A percentile compares a stretch with the other conserved stretches of the same genome.
Evolutionary conservation across 371 early-diverging fungal species (phyloP).

Genomic region (Actinomortierella wolfii): DNA sequence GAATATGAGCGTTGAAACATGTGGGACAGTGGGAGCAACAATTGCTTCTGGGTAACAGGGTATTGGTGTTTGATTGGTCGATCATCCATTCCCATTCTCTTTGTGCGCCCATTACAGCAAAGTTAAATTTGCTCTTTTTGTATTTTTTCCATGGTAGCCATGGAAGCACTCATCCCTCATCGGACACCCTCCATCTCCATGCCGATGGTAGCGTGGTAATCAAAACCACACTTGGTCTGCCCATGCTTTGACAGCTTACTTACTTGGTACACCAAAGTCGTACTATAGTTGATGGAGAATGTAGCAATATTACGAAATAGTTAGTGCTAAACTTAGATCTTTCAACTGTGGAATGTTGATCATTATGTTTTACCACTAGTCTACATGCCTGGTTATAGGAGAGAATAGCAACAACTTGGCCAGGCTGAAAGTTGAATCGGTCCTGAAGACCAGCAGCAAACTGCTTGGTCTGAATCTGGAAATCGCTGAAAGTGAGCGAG

Average conservation of each 20-base stretch:
- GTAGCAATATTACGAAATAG: neutral
- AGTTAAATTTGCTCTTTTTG: too few relatives aligned
- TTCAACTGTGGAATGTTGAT: slow-evolving; percentile 4
- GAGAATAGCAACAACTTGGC: slow-evolving; percentile 71
- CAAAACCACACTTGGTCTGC: too few relatives aligned
- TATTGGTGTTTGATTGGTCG: slow-evolving; percentile 15
- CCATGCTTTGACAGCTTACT: too few relatives aligned
- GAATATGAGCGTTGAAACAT: too few relatives aligned
- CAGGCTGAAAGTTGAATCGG: slow-evolving; percentile 53
- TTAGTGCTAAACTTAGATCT: neutral
- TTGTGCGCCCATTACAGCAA: too few relatives aligned
- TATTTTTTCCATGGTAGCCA: too few relatives aligned
- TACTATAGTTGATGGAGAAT: slow-evolving; percentile 10
- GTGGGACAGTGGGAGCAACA: neutral
- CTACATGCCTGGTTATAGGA: slow-evolving; percentile 81
- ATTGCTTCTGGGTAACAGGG: slow-evolving; percentile 20
- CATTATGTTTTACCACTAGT: too few relatives aligned
- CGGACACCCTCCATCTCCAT: too few relatives aligned
- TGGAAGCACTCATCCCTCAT: too few relatives aligned
- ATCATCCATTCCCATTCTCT: slow-evolving; percentile 15
- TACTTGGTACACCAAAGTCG: slow-evolving; percentile 42
- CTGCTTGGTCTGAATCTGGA: slow-evolving; percentile 55
- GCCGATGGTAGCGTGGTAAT: too few relatives aligned
- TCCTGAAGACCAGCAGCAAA: slow-evolving; percentile 79
- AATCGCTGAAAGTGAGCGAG: slow-evolving; percentile 64